Conservation (phyloP, 306 rosid species). For the Glycine latifolia region DNA sequence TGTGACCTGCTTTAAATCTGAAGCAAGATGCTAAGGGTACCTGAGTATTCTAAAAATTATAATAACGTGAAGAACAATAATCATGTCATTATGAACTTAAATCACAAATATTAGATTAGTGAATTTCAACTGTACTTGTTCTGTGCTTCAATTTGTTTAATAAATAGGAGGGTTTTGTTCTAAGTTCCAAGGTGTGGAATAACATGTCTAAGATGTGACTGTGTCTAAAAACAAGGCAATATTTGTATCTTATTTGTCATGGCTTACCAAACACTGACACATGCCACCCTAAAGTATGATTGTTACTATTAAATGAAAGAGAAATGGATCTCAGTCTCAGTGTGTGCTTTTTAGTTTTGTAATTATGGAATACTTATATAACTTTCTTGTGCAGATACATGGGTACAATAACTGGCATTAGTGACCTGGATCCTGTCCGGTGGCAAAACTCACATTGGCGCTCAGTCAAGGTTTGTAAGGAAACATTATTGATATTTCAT, state of each 20-base stretch:
- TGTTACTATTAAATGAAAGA: not conserved
- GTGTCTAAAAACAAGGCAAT: not conserved
- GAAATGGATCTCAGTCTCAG: not conserved
- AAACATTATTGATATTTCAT: not conserved
- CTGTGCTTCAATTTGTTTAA: not conserved
- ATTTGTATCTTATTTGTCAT: not conserved
- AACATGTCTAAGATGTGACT: not conserved
- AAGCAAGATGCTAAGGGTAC: not conserved
- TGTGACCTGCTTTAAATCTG: not conserved
- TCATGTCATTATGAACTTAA: conserved; percentile 5
- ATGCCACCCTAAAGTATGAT: not conserved
- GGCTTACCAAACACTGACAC: not conserved
- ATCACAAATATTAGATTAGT: not conserved
- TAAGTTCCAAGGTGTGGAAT: not conserved
- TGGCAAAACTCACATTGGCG: conserved; percentile 98
- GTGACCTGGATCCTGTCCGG: conserved; percentile 82
- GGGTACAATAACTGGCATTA: conserved; percentile 97
- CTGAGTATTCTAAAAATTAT: not conserved
- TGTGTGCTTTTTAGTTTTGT: not conserved
- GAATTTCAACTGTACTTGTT: not conserved
- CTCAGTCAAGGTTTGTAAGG: conserved; percentile 85
- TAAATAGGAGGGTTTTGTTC: not conserved
- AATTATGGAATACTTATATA: not conserved
- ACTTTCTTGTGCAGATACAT: conserved; percentile 56
- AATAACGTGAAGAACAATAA: not conserved